Evolutionary conservation across 345 rosid species (phyloP).

Genomic region (Tarenaya hassleriana): DNA sequence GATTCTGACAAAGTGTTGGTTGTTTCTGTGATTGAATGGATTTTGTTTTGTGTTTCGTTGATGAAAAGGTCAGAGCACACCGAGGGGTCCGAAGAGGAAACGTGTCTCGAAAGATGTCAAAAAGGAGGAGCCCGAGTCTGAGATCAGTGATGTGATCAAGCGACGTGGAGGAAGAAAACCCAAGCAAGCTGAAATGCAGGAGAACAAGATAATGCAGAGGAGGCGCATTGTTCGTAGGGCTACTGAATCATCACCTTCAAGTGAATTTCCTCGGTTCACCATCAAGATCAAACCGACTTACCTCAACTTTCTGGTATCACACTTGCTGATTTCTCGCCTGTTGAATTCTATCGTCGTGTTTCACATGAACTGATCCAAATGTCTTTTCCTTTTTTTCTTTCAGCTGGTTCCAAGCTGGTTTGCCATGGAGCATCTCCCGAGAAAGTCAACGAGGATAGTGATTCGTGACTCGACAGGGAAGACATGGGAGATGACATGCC

Average conservation of each 20-base stretch:
- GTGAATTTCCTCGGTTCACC: constrained; percentile 10
- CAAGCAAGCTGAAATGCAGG: neutral
- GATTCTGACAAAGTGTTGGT: neutral
- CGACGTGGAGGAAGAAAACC: no score
- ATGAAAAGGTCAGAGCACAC: no score
- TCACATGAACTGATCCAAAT: neutral
- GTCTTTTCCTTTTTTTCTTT: neutral
- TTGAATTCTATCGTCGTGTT: neutral
- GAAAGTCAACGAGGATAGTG: neutral
- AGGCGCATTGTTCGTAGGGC: neutral
- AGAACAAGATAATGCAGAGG: constrained; percentile 1
- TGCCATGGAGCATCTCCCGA: constrained; percentile 4
- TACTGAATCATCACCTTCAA: neutral
- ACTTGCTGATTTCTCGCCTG: neutral
- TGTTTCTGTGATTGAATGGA: no score
- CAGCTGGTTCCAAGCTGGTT: constrained; percentile 22
- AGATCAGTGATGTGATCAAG: no score
- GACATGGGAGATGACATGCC: constrained; percentile 17
- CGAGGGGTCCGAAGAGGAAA: no score
- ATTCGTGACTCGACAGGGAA: constrained; percentile 9
- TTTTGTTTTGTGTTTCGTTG: no score
- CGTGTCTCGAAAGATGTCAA: no score
- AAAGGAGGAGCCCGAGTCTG: no score
- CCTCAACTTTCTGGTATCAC: constrained; percentile 27
- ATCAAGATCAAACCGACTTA: constrained; percentile 20